Conservation (phyloP, 139 green algal species). For the Chlorella sp. region DNA sequence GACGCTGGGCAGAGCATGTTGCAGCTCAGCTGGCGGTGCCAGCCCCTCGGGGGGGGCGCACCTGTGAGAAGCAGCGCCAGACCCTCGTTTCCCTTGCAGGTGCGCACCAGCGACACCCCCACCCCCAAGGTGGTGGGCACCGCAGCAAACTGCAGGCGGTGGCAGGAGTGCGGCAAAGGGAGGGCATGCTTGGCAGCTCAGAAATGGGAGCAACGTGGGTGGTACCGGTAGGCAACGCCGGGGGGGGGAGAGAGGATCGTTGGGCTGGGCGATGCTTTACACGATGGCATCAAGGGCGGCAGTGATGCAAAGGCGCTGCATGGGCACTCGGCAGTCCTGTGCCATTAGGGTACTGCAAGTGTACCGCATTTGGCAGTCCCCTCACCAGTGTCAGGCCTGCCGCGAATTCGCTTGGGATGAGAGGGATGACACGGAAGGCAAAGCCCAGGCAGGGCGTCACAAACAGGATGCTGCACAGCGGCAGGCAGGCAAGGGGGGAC, state of each 20-base stretch:
- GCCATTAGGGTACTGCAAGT: no score
- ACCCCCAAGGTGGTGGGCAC: slow-evolving; percentile 86
- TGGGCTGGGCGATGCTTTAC: no score
- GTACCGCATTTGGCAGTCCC: no score
- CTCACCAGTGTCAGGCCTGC: not conserved
- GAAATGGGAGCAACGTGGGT: no score
- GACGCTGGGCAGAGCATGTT: not conserved
- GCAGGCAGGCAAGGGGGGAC: not conserved
- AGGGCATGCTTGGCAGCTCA: no score
- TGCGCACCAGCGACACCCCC: slow-evolving; percentile 69
- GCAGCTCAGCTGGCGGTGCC: no score
- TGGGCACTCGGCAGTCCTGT: no score
- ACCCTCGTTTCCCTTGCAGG: slow-evolving; percentile 69
- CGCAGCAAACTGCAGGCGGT: slow-evolving; percentile 62
- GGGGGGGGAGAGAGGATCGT: no score
- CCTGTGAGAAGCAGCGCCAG: slow-evolving; percentile 82
- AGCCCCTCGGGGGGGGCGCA: no score
- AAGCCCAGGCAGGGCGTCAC: slow-evolving; percentile 76
- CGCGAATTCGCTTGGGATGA: slow-evolving; percentile 66
- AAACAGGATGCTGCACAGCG: slow-evolving; percentile 61
- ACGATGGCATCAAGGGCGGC: no score
- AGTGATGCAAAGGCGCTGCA: no score
- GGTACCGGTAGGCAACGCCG: no score
- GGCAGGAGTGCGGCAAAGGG: not conserved
- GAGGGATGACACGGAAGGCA: slow-evolving; percentile 53